Conservation (phyloP, 192 early-diverging fungal genomes). For the Pilaira anomala region DNA sequence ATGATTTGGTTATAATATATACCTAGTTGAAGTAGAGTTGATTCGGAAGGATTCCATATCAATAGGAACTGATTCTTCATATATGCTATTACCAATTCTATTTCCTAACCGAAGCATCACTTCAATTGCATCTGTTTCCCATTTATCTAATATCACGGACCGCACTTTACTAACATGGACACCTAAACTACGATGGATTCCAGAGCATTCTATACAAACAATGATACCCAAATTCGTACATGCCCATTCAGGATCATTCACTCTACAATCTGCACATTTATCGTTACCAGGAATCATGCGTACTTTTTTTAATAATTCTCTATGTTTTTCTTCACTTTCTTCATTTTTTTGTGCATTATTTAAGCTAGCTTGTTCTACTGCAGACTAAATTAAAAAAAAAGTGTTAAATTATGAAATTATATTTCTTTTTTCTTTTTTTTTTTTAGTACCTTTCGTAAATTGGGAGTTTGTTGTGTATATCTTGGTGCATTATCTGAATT, state of each 20-base stretch:
- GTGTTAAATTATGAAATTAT: too few relatives aligned
- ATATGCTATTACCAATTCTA: slow-evolving; percentile 55
- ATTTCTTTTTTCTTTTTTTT: not conserved
- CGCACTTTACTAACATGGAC: slow-evolving; percentile 86
- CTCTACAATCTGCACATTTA: slow-evolving; percentile 53
- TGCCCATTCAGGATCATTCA: slow-evolving; percentile 77
- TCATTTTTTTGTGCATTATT: slow-evolving; percentile 1
- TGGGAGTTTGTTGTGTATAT: slow-evolving; percentile 14
- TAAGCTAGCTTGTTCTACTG: slow-evolving; percentile 4
- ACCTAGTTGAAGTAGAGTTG: slow-evolving; percentile 43
- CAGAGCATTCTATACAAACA: slow-evolving; percentile 88
- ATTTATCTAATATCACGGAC: slow-evolving; percentile 80
- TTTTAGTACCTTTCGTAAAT: slow-evolving; percentile 4
- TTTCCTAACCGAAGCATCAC: slow-evolving; percentile 87
- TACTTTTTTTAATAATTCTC: slow-evolving; percentile 37
- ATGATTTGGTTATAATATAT: not conserved
- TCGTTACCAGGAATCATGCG: slow-evolving; percentile 52
- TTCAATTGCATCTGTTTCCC: slow-evolving; percentile 73
- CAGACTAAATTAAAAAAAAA: not conserved
- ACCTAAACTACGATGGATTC: slow-evolving; percentile 87
- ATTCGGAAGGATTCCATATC: slow-evolving; percentile 44
- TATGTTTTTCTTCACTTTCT: slow-evolving; percentile 33
- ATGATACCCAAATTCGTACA: slow-evolving; percentile 77
- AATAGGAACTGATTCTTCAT: slow-evolving; percentile 46
- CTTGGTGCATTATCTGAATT: slow-evolving; percentile 47